A percentile compares a stretch with the other conserved stretches of the same genome.
Conservation (phyloP, 176 grass and related monocot species). For the Cocos nucifera region DNA sequence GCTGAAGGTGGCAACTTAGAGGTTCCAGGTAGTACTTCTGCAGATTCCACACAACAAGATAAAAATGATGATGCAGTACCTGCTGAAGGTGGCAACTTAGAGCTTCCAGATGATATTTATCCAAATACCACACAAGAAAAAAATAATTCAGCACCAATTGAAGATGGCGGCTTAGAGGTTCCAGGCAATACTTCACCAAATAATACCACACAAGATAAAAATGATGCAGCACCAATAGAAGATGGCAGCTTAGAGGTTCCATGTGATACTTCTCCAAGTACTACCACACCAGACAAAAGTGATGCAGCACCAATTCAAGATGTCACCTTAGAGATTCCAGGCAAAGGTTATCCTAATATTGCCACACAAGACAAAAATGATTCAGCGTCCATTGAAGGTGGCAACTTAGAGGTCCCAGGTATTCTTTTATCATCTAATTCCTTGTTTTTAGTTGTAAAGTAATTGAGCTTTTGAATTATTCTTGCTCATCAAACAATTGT, state of each 20-base stretch:
- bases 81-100: neutral
- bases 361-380: neutral
- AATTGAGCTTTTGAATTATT: no score
- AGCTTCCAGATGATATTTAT: neutral
- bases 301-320: no score
- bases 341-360: neutral
- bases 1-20: neutral
- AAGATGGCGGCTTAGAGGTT: neutral
- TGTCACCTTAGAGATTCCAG: constrained; percentile 20
- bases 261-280: neutral
- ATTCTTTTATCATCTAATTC: no score
- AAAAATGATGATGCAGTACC: neutral
- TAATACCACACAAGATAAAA: neutral
- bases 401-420: neutral
- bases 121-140: constrained; percentile 1
- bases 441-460: no score
- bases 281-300: no score
- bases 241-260: neutral
- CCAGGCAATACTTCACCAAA: neutral
- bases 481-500: no score
- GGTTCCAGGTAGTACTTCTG: neutral
- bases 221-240: neutral
- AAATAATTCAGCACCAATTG: neutral
- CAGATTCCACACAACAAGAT: neutral
- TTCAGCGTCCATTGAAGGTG: neutral